Base-by-base conservation (phyloP, 2,329 filamentous ascomycete genomes). In the Coleophoma eucalyptorum region DNA sequence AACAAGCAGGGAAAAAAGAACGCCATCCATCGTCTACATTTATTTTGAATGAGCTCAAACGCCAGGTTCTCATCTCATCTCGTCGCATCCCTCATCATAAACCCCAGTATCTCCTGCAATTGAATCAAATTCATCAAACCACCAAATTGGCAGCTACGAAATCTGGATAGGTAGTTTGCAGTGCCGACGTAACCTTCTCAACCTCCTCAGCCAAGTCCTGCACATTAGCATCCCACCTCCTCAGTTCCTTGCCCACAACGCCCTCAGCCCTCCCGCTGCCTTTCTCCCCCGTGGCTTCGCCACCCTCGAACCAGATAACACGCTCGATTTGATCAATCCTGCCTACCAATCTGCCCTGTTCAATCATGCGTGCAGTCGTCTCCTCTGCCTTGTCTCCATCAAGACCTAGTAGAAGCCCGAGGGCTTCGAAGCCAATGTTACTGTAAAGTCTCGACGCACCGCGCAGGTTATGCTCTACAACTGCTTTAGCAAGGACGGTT, bases 401-500 rank as follows among this genome's bases (percentile, higher is more conserved):
- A 4, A 97, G 77, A 0, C 89, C 91, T 13, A 99, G 75, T 35
- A 97, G 78, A 37, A 78, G 73, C 0, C 86, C 94, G 1, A 99
- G 77, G 21, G 85, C 84, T 51, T 88, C 85, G 58, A 90, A 84
- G 4, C 78, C 77, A 55, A 93, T 92, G 65, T 93, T 93, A 61
- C 76, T 81, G 68, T 91, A 94, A 15, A 94, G 72, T 44, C 83
- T 80, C 43, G 90, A 96, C 2, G 87, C 89, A 18, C 87, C 91
- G 19, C 97, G 83, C 15, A 99, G 77, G 67, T 99, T 99, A 73
- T 99, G 94, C 72, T 99, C 94, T 16, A 97, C 85, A 10, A 99
- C 90, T 6, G 94, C 94, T 68, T 90, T 93, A 62, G 90, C 89
- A 34, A 99, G 80, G 4, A 97, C 94, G 0, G 94, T 99, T 16